Conservation (phyloP, 2,329 filamentous ascomycete species). For the Paradendryphiella salina region DNA sequence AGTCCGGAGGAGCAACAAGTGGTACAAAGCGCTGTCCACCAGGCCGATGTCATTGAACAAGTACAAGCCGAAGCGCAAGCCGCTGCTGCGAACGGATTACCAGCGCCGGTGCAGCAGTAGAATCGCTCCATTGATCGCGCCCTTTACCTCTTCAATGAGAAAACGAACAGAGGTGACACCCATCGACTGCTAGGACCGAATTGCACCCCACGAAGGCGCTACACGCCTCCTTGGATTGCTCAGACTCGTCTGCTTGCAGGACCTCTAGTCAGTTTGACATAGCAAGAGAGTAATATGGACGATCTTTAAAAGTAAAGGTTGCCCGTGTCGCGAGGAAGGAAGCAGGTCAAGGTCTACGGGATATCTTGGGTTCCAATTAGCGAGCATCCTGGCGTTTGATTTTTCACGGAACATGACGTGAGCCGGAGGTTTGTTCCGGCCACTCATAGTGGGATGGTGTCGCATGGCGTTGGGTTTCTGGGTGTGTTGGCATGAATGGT, state of each 20-base stretch:
- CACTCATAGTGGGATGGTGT: constrained; percentile 11
- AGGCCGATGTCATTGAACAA: constrained; percentile 62
- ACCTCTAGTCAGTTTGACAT: neutral
- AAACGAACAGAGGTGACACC: neutral
- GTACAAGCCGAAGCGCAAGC: constrained; percentile 30
- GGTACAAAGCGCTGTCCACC: constrained; percentile 75
- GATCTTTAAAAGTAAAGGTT: neutral
- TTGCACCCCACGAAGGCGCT: neutral
- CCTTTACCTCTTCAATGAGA: neutral
- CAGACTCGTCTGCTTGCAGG: neutral
- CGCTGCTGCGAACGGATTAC: constrained; percentile 29
- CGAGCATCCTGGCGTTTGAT: constrained; percentile 41
- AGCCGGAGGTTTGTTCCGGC: constrained; percentile 21
- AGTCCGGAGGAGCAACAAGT: constrained; percentile 78
- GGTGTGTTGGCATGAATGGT: constrained; percentile 13
- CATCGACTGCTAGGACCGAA: neutral
- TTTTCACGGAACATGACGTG: constrained; percentile 19
- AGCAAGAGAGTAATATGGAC: neutral
- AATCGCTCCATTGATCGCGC: neutral
- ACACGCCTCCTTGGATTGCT: neutral
- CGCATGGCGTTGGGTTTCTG: constrained; percentile 22
- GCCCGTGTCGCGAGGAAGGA: neutral
- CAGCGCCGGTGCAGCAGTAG: constrained; percentile 25
- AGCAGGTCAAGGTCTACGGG: constrained; percentile 3
- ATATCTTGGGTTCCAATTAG: constrained; percentile 38